Evolutionary conservation across 2,329 filamentous ascomycete genomes (phyloP), one percentile per base, ranked within the genome.

Genomic region (Biscogniauxia marginata): DNA sequence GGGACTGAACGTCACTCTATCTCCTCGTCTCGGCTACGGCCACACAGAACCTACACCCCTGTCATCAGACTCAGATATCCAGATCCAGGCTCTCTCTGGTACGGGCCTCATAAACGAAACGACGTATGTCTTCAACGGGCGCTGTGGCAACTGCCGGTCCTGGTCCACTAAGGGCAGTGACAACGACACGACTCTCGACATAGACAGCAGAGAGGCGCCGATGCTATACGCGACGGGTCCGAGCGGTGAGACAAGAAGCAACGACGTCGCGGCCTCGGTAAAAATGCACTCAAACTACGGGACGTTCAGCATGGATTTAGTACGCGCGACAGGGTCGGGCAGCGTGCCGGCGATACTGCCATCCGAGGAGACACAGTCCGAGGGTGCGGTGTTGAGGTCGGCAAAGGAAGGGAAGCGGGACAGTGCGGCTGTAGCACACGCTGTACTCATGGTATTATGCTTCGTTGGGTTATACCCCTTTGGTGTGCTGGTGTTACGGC

Each of bases 201-300:
- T 81, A n/a, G 72, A 68, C n/a, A 78, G 74, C 50, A 73, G 70
- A 13, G 68, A 71, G 13, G 76, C 80, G 59, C 71, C 73, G 44
- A 83, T 81, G 70, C 79, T 85, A 53, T 87, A 79, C 65, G 85
- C 82, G 18, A 71, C 80, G 20, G 84, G 84, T 0, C 79, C 81
- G 4, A 63, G 66, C n/a, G 77, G 76, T 43, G 63, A 68, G 16
- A 70, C 79, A 22, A 67, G 70, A 20, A 80, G 75, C 53, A 71
- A 84, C 61, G 71, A 72, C 34, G 52, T 65, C 2, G 70, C 71
- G 9, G 80, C 79, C 0, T 71, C 71, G 9, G 73, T 86, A 53
- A 77, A 77, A 64, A 77, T 79, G 45, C 85, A 87, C 67, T 67
- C 71, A 45, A 75, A 74, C 46, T 83, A 81, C 61, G 84, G 84